phyloP scores from a whole-genome alignment of 2,329 filamentous ascomycete species.

The Xylariaceae sp. region DNA sequence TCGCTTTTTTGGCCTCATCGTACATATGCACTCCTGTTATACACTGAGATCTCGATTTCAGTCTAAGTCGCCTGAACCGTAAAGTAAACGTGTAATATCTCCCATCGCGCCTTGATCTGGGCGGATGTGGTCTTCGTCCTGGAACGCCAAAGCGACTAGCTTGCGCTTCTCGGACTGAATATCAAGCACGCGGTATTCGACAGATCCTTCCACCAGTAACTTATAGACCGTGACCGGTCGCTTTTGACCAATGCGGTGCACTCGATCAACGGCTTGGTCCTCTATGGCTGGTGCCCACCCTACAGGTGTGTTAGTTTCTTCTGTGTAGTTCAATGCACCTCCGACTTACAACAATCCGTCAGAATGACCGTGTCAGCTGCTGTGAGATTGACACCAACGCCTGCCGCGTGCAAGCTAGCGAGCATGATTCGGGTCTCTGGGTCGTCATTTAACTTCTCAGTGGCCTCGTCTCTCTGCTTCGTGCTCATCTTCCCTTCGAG shows the following conservation, averaged over 20 bases:
- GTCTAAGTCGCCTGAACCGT: slow-evolving; percentile 13
- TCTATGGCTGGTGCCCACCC: slow-evolving; percentile 94
- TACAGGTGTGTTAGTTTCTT: slow-evolving; percentile 28
- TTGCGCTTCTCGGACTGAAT: slow-evolving; percentile 81
- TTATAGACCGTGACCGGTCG: slow-evolving; percentile 80
- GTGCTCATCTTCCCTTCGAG: slow-evolving; percentile 83
- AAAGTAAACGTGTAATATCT: slow-evolving; percentile 58
- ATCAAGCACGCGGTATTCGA: slow-evolving; percentile 81
- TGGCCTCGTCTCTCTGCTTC: slow-evolving; percentile 71
- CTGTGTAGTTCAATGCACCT: background rate
- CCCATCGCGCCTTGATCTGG: slow-evolving; percentile 47
- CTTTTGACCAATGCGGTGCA: slow-evolving; percentile 84
- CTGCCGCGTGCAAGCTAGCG: slow-evolving; percentile 81
- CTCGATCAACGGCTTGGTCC: slow-evolving; percentile 87
- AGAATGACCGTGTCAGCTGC: slow-evolving; percentile 86
- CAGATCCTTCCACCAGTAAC: slow-evolving; percentile 77
- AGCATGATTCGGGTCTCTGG: slow-evolving; percentile 75
- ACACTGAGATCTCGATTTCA: background rate
- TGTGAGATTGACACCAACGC: slow-evolving; percentile 84
- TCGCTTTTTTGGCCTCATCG: background rate
- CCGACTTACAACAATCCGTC: slow-evolving; percentile 71
- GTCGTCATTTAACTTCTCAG: slow-evolving; percentile 70
- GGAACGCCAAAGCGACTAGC: slow-evolving; percentile 78
- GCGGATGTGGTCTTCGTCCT: slow-evolving; percentile 67
- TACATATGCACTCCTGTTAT: background rate